Conservation (phyloP, 163 green algal genomes). For the Scenedesmus sp. region DNA sequence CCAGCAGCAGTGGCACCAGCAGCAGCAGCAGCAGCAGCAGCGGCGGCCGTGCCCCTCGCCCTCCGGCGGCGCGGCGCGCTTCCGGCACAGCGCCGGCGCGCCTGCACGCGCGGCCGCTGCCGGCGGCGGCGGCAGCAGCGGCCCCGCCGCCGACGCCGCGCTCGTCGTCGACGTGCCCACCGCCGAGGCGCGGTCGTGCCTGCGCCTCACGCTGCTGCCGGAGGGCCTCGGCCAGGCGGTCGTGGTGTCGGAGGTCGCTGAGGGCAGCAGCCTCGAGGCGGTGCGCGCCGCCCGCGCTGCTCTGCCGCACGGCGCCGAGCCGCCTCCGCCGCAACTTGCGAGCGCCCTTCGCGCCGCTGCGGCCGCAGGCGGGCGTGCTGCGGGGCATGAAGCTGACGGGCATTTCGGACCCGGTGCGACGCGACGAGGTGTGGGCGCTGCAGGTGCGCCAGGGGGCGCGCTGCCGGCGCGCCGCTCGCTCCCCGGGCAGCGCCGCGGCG, state of each 20-base stretch:
- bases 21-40: too few species aligned
- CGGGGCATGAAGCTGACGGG: slow-evolving; percentile 43
- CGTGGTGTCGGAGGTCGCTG: slow-evolving; percentile 14
- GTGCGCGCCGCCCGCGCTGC: neutral
- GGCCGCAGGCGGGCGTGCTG: slow-evolving; percentile 43
- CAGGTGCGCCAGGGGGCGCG: slow-evolving; percentile 18
- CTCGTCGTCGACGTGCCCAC: slow-evolving; percentile 24
- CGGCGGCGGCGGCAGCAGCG: too few species aligned
- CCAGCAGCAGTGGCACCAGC: too few species aligned
- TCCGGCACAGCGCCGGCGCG: too few species aligned
- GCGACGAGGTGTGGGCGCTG: slow-evolving; percentile 49
- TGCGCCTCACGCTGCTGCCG: slow-evolving; percentile 13
- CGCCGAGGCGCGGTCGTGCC: slow-evolving; percentile 6
- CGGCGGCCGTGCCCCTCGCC: too few species aligned
- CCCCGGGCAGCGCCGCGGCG: too few species aligned
- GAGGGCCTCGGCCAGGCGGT: slow-evolving; percentile 28
- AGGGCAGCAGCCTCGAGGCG: slow-evolving; percentile 17
- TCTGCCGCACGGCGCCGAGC: too few species aligned
- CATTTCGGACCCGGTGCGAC: slow-evolving; percentile 46
- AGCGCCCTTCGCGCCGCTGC: neutral
- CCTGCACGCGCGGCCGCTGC: too few species aligned
- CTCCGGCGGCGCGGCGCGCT: too few species aligned
- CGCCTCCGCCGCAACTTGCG: too few species aligned
- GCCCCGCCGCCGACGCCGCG: too few species aligned
- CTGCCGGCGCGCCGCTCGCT: too few species aligned